These are phyloP conservation scores for Xylaria castorea DNA, from an alignment of 495 filamentous ascomycete species.

Conservation along the genomic window DNA sequence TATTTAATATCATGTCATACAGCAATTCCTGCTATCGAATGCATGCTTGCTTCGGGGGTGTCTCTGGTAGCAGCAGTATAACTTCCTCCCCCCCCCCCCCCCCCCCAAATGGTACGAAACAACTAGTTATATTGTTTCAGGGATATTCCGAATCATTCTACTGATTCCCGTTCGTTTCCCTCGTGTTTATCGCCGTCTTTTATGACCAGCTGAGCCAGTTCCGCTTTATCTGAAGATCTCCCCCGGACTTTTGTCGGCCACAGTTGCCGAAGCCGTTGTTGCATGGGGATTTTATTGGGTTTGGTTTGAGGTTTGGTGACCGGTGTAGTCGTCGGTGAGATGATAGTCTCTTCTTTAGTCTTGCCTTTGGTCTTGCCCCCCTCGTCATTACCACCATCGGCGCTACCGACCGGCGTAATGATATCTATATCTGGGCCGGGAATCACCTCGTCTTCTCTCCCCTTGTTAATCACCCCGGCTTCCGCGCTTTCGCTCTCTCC, in stretches of 20 bases:
- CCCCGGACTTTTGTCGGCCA: conserved; percentile 1
- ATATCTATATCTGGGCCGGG: neutral
- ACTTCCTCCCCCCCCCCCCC: neutral
- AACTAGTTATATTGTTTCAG: conserved; percentile 1
- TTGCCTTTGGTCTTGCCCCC: neutral
- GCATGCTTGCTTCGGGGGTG: neutral
- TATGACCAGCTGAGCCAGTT: neutral
- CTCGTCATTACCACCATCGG: neutral
- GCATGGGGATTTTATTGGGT: neutral
- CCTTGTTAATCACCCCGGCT: neutral
- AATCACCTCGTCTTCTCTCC: conserved; percentile 23
- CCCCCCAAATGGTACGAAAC: neutral
- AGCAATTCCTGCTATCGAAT: conserved; percentile 7
- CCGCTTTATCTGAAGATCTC: conserved; percentile 20
- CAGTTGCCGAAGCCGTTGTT: conserved; percentile 9
- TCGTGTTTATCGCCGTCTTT: neutral
- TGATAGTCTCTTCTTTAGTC: neutral
- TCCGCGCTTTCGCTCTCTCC: neutral
- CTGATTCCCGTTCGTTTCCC: neutral
- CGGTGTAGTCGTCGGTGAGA: neutral
- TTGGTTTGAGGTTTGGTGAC: neutral
- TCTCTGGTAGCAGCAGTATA: neutral
- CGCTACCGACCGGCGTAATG: neutral
- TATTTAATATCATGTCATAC: conserved; percentile 15
- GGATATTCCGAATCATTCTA: neutral